These are phyloP conservation scores for Cyberlindnera americana DNA, from an alignment of 805 yeast species.

Conservation along the genomic window DNA sequence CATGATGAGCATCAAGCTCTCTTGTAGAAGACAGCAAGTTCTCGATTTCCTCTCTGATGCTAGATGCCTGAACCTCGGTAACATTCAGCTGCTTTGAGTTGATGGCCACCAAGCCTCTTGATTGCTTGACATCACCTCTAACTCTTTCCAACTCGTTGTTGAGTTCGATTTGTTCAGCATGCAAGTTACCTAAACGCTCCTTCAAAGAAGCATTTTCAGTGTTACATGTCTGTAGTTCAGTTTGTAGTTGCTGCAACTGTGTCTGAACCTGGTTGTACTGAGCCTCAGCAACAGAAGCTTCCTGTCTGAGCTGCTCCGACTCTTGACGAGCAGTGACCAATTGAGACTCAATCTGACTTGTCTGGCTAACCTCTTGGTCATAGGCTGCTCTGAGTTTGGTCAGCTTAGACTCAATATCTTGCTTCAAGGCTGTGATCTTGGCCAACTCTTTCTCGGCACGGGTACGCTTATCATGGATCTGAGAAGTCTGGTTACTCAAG, in stretches of 20 bases:
- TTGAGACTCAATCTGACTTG: conserved; percentile 63
- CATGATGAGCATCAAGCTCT: conserved; percentile 38
- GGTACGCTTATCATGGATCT: conserved; percentile 63
- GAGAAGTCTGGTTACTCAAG: conserved; percentile 68
- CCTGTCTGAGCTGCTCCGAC: conserved; percentile 64
- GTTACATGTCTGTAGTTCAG: conserved; percentile 63
- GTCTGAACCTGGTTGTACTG: conserved; percentile 66
- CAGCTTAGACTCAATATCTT: conserved; percentile 71
- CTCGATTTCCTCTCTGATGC: conserved; percentile 40
- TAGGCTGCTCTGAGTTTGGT: conserved; percentile 62
- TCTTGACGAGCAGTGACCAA: conserved; percentile 61
- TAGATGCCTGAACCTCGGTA: conserved; percentile 46
- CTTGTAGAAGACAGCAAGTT: conserved; percentile 29
- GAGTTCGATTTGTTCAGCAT: conserved; percentile 61
- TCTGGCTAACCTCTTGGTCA: conserved; percentile 74
- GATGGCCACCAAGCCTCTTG: conserved; percentile 60
- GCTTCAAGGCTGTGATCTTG: conserved; percentile 61
- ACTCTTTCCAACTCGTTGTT: conserved; percentile 52
- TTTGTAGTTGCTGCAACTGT: conserved; percentile 57
- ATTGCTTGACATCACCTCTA: conserved; percentile 54
- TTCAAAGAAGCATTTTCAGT: conserved; percentile 60
- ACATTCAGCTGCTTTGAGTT: conserved; percentile 68
- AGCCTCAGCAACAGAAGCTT: conserved; percentile 75
- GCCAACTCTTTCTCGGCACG: conserved; percentile 75
- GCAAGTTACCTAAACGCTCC: conserved; percentile 63